Evolutionary conservation across 371 early-diverging fungal genomes (phyloP), one percentile per base, ranked within the genome.

Genomic region (Mucor irregularis): DNA sequence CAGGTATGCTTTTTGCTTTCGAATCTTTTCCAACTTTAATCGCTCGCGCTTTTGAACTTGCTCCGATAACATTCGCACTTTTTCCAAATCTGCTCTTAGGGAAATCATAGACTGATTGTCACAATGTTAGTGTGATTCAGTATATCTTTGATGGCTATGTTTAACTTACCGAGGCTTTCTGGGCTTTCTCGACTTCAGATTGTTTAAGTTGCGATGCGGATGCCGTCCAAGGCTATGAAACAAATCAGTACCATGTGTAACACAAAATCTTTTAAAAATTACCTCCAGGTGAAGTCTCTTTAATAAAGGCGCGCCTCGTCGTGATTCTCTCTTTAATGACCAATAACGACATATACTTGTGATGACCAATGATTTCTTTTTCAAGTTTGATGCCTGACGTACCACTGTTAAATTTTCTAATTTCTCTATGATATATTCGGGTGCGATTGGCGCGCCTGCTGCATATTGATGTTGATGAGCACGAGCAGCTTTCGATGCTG

Each of bases 161-260:
- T 14, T 5, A 9, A 30, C 64, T 62, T 62, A 85, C 74, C 46
- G 75, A 67, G 53, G 85, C 87, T 21, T 84, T 78, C 43, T 83
- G 83, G 13, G 83, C 83, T 58, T 87, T 87, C 45, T 86, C 87
- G 39, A 86, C 83, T 61, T 94, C 94, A 16, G 87, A 86, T 31
- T 91, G 89, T 30, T 89, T 87, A 47, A 85, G 81, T 45, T 87
- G 88, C 0, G 93, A 85, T 0, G 87, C 86, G n/a, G 87, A 87
- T 2, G 93, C 94, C 0, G 96, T 94, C 96, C 98, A 96, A 14
- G 98, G 96, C 86, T 90, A n/a, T n/a, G n/a, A n/a, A n/a, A n/a
- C n/a, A n/a, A n/a, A n/a, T n/a, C n/a, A n/a, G n/a, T n/a, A n/a
- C n/a, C n/a, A n/a, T n/a, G n/a, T n/a, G n/a, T n/a, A n/a, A n/a